Evolutionary conservation across 306 rosid genomes (phyloP).

Genomic region (Argentina anserina): DNA sequence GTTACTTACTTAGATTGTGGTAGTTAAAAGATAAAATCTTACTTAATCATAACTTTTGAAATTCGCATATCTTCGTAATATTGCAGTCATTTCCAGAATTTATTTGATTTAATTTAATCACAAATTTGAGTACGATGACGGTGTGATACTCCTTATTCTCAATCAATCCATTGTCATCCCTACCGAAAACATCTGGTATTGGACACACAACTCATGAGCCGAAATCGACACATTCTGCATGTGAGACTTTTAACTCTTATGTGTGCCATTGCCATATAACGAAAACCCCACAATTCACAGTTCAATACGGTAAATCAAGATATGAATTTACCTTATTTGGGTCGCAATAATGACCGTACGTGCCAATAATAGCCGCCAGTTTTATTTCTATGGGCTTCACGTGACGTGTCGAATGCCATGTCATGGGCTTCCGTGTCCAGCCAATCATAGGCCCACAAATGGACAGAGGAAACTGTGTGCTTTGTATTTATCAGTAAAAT

Average conservation of each 20-base stretch:
- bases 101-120: no score
- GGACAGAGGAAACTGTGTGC: no score
- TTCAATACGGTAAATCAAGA: no score
- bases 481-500: not conserved
- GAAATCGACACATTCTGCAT: not conserved
- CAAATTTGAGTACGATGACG: no score
- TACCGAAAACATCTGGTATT: not conserved
- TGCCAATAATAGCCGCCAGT: constrained; percentile 29
- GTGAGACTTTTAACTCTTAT: not conserved
- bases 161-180: not conserved
- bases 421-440: constrained; percentile 12
- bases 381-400: constrained; percentile 30
- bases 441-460: not conserved
- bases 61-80: no score
- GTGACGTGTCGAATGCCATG: constrained; percentile 19
- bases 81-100: no score
- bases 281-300: not conserved
- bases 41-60: no score
- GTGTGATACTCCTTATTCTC: no score
- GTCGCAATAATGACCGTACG: not conserved
- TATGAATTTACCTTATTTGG: not conserved
- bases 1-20: no score
- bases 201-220: not conserved
- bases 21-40: no score
- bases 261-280: not conserved